Evolutionary conservation across 192 early-diverging fungal genomes (phyloP).

Genomic region (Linnemannia exigua): DNA sequence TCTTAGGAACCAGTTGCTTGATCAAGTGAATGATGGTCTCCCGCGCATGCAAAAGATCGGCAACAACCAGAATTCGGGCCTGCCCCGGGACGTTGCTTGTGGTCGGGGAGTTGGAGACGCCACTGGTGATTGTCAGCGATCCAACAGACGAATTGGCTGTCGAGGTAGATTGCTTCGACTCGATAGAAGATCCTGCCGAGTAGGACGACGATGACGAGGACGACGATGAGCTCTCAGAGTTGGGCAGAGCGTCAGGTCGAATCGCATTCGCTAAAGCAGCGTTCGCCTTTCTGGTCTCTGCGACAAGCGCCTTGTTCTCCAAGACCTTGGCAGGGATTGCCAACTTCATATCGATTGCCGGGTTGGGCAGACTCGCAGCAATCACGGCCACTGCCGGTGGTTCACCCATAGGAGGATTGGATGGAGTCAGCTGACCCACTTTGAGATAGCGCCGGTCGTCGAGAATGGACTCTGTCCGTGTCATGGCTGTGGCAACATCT

Average conservation of each 20-base stretch:
- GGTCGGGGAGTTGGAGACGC: not conserved
- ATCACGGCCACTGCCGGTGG: constrained; percentile 38
- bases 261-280: not conserved
- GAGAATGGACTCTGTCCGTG: constrained; percentile 47
- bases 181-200: not conserved
- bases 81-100: constrained; percentile 5
- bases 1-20: constrained; percentile 38
- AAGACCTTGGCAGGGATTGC: constrained; percentile 38
- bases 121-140: not conserved
- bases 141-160: constrained; percentile 1
- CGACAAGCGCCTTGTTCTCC: constrained; percentile 36
- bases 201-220: constrained; percentile 14
- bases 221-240: constrained; percentile 21
- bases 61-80: constrained; percentile 59
- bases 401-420: constrained; percentile 44
- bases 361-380: constrained; percentile 47
- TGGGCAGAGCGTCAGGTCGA: not conserved
- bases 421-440: constrained; percentile 39
- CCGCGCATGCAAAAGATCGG: constrained; percentile 57
- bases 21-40: constrained; percentile 60
- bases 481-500: constrained; percentile 33
- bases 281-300: constrained; percentile 37
- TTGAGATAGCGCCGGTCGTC: constrained; percentile 44
- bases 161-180: constrained; percentile 11
- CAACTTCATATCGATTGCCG: constrained; percentile 41